Percentiles rank a stretch among this genome's conserved stretches.
These are phyloP conservation scores for Serendipita sp. DNA, from an alignment of 768 basidiomycete genomes.

Conservation along the genomic window DNA sequence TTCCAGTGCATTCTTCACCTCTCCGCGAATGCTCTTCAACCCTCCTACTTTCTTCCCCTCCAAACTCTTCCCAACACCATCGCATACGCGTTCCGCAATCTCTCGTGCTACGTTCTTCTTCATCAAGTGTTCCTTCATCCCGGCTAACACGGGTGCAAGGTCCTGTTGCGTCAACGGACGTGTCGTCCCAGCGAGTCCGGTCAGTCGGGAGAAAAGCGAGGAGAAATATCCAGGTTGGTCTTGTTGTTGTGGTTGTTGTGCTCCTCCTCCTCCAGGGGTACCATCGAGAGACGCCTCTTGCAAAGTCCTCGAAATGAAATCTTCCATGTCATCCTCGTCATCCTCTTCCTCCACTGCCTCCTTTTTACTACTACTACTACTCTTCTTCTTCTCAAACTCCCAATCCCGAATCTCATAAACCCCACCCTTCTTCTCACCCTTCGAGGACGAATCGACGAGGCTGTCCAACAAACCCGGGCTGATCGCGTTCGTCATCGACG, in stretches of 20 bases:
- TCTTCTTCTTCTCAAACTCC: constrained; percentile 63
- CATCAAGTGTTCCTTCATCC: constrained; percentile 97
- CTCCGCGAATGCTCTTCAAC: constrained; percentile 73
- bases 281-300: constrained; percentile 22
- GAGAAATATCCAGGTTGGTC: constrained; percentile 37
- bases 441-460: constrained; percentile 17
- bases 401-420: constrained; percentile 67
- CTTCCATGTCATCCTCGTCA: constrained; percentile 28
- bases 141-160: constrained; percentile 70
- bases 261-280: constrained; percentile 25
- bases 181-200: constrained; percentile 32
- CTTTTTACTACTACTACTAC: constrained; percentile 29
- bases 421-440: constrained; percentile 35
- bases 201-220: constrained; percentile 68
- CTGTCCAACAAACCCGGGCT: constrained; percentile 15
- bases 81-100: constrained; percentile 87
- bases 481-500: constrained; percentile 30
- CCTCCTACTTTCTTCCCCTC: constrained; percentile 84
- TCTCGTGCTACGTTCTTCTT: constrained; percentile 96
- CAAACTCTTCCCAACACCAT: constrained; percentile 77
- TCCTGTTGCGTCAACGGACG: constrained; percentile 72
- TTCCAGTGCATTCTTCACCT: constrained; percentile 69
- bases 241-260: constrained; percentile 5
- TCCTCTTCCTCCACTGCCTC: constrained; percentile 24
- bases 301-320: constrained; percentile 38